phyloP scores from a whole-genome alignment of 169 alveolate genomes.

The Cryptosporidium ryanae region DNA sequence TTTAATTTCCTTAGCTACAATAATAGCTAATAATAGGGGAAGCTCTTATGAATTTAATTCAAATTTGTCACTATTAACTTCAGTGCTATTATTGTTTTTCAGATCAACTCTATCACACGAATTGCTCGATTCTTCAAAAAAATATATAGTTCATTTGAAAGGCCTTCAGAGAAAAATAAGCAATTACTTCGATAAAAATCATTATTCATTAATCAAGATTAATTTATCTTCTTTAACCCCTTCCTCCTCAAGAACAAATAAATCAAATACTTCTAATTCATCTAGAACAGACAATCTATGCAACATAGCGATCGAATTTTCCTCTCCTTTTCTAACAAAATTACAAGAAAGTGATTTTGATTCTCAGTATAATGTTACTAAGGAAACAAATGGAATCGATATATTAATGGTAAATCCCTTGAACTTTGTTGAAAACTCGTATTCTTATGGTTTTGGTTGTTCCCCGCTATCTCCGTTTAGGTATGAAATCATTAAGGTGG shows the following conservation, averaged over 20 bases:
- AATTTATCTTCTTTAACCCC: no score
- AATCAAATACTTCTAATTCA: background rate
- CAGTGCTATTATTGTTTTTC: constrained; percentile 12
- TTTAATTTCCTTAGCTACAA: background rate
- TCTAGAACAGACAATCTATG: no score
- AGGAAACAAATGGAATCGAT: background rate
- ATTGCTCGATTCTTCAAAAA: background rate
- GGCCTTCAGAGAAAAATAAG: no score
- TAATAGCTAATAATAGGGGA: background rate
- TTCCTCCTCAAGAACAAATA: no score
- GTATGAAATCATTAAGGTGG: background rate
- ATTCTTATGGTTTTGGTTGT: background rate
- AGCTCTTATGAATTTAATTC: background rate
- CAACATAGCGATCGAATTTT: no score
- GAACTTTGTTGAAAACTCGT: constrained; percentile 4
- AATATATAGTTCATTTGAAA: background rate
- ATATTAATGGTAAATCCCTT: constrained; percentile 11
- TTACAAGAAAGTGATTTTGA: background rate
- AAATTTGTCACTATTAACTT: background rate
- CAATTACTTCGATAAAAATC: no score
- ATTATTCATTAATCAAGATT: no score
- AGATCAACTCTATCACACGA: background rate
- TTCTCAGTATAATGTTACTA: background rate
- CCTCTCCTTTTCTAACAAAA: no score
- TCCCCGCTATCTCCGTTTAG: constrained; percentile 18